Evolutionary conservation across 2,329 filamentous ascomycete species (phyloP).

Genomic region (Talaromyces sp.): DNA sequence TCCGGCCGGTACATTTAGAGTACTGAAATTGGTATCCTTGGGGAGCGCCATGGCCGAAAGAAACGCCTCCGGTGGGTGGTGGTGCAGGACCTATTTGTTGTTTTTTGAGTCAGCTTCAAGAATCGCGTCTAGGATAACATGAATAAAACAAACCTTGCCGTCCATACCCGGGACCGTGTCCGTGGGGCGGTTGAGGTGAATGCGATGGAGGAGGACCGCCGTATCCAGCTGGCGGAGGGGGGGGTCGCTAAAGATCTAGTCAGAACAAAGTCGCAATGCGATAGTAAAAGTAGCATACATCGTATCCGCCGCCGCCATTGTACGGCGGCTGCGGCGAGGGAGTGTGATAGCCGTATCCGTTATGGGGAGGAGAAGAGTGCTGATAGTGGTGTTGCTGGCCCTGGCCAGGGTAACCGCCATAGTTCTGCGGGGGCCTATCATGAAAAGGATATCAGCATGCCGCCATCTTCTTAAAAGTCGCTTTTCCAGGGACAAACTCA

Average conservation of each 20-base stretch:
- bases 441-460: conserved; percentile 1
- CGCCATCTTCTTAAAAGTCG: background rate
- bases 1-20: conserved; percentile 79
- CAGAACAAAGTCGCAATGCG: background rate
- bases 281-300: conserved; percentile 22
- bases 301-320: conserved; percentile 27
- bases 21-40: conserved; percentile 81
- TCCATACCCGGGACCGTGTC: conserved; percentile 34
- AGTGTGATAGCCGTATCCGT: conserved; percentile 36
- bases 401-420: conserved; percentile 35
- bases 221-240: conserved; percentile 18
- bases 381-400: conserved; percentile 32
- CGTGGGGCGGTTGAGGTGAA: conserved; percentile 28
- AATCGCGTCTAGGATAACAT: conserved; percentile 14
- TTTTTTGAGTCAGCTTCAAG: conserved; percentile 46
- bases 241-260: conserved; percentile 15
- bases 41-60: conserved; percentile 76
- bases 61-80: conserved; percentile 62
- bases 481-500: conserved; percentile 22
- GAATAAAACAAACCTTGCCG: conserved; percentile 31
- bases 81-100: conserved; percentile 55
- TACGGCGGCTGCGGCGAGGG: conserved; percentile 38
- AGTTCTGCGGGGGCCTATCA: conserved; percentile 26
- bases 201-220: conserved; percentile 20
- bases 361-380: conserved; percentile 37